These are phyloP conservation scores for Microcyclospora pomicola DNA, from an alignment of 2,329 filamentous ascomycete genomes.

Conservation along the genomic window DNA sequence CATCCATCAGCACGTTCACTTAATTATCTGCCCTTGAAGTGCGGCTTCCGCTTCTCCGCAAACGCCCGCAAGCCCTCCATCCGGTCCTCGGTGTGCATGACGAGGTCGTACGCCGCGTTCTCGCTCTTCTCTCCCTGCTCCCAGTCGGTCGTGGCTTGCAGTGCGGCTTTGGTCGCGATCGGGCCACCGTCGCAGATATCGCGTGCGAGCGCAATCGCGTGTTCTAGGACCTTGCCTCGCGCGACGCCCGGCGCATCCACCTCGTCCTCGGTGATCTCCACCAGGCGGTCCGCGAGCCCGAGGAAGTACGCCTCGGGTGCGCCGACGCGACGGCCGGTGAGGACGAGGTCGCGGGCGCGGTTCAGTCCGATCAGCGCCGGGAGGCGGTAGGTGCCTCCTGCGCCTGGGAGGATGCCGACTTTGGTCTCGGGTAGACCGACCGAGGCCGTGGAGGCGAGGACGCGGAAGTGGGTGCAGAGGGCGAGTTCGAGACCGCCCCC, in stretches of 20 bases:
- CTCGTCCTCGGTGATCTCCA: slow-evolving; percentile 57
- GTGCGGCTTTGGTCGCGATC: slow-evolving; percentile 62
- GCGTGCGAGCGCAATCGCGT: slow-evolving; percentile 63
- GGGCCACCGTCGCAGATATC: slow-evolving; percentile 87
- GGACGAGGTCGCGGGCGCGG: slow-evolving; percentile 75
- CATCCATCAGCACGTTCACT: not conserved
- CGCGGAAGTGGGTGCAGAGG: slow-evolving; percentile 75
- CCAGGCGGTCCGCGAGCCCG: slow-evolving; percentile 77
- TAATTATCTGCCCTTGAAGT: slow-evolving; percentile 46
- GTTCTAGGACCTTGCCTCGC: slow-evolving; percentile 54
- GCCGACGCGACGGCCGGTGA: slow-evolving; percentile 75
- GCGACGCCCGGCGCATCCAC: slow-evolving; percentile 40
- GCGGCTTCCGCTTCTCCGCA: slow-evolving; percentile 56
- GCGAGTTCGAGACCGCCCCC: slow-evolving; percentile 91
- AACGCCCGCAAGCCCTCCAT: slow-evolving; percentile 83
- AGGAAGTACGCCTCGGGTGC: slow-evolving; percentile 83
- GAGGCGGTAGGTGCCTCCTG: slow-evolving; percentile 81
- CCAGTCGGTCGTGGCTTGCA: slow-evolving; percentile 62
- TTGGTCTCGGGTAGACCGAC: slow-evolving; percentile 85
- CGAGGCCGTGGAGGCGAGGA: slow-evolving; percentile 63
- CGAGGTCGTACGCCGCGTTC: slow-evolving; percentile 71
- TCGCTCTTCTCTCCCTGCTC: slow-evolving; percentile 58
- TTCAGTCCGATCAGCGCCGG: slow-evolving; percentile 65
- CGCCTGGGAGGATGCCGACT: slow-evolving; percentile 86
- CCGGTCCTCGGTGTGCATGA: slow-evolving; percentile 73